A percentile compares a stretch with the other conserved stretches of the same genome.
Conservation (phyloP, 108 stramenopile species). For the Cyclotella baltica region DNA sequence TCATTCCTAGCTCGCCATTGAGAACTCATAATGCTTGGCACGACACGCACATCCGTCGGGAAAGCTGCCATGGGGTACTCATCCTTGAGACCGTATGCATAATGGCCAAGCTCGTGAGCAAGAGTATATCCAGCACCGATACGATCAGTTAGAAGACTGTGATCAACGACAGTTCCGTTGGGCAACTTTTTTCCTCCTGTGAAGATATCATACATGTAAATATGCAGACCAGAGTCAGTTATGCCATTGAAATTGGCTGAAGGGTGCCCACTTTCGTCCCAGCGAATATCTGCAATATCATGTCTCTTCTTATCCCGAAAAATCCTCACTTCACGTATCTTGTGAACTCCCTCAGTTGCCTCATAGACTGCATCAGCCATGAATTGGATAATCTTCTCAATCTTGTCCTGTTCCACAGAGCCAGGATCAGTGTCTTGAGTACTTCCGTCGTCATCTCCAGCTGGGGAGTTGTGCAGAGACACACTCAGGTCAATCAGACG, state of each 20-base stretch:
- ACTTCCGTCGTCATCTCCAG: background rate
- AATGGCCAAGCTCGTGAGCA: constrained; percentile 4
- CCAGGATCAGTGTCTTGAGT: background rate
- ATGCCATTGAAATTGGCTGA: background rate
- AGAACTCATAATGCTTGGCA: background rate
- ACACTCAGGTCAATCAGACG: background rate
- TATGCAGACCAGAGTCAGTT: background rate
- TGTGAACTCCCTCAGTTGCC: constrained; percentile 2
- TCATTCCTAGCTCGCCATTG: background rate
- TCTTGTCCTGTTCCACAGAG: background rate
- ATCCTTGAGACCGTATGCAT: background rate
- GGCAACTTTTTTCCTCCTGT: background rate
- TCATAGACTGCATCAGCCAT: constrained; percentile 3
- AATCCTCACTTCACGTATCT: background rate
- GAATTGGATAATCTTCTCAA: background rate
- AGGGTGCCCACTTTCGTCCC: background rate
- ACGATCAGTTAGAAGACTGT: background rate
- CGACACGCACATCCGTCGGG: background rate
- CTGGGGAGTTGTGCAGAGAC: background rate
- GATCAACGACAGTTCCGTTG: background rate
- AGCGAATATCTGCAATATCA: constrained; percentile 1
- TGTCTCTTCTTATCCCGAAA: background rate
- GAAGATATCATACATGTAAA: constrained; percentile 2
- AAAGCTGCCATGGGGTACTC: background rate
- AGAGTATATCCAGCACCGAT: constrained; percentile 4